These are phyloP conservation scores for Ilex aquifolium DNA, from an alignment of 257 asterid genomes.

Conservation along the genomic window DNA sequence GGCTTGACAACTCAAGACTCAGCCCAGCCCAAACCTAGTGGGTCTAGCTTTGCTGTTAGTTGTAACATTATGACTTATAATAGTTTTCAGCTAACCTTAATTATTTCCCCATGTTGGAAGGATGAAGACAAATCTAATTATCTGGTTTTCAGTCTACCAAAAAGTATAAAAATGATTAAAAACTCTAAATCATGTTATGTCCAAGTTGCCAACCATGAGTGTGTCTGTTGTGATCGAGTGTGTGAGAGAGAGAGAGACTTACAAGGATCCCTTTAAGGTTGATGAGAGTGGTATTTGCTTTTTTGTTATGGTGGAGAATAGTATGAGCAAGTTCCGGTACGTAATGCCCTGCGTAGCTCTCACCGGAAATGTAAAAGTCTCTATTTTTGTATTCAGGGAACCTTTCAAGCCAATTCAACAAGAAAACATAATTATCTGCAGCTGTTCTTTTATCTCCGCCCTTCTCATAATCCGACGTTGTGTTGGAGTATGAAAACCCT, in stretches of 20 bases:
- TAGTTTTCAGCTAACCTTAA: too few species aligned
- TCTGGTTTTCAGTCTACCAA: too few species aligned
- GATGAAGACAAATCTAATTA: too few species aligned
- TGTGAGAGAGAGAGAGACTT: constrained; percentile 11
- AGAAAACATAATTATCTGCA: constrained; percentile 42
- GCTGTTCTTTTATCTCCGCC: constrained; percentile 65
- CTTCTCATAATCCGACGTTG: constrained; percentile 25
- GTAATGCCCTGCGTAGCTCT: constrained; percentile 80
- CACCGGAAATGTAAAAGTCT: constrained; percentile 59
- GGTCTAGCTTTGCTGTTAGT: too few species aligned
- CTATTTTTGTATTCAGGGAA: constrained; percentile 64
- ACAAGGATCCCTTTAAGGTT: constrained; percentile 85
- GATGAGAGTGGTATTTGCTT: constrained; percentile 34
- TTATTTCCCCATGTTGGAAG: too few species aligned
- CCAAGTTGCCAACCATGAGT: too few species aligned
- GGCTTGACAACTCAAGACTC: too few species aligned
- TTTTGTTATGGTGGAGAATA: constrained; percentile 41
- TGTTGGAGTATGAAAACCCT: constrained; percentile 81
- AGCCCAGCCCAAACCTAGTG: too few species aligned
- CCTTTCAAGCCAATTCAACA: constrained; percentile 69
- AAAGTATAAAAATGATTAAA: too few species aligned
- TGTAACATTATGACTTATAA: too few species aligned
- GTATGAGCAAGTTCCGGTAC: constrained; percentile 77
- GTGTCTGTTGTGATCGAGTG: too few species aligned
- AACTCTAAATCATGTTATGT: too few species aligned